These are phyloP conservation scores for Thalassiosira hispida DNA, from an alignment of 352 stramenopile genomes.

Conservation along the genomic window DNA sequence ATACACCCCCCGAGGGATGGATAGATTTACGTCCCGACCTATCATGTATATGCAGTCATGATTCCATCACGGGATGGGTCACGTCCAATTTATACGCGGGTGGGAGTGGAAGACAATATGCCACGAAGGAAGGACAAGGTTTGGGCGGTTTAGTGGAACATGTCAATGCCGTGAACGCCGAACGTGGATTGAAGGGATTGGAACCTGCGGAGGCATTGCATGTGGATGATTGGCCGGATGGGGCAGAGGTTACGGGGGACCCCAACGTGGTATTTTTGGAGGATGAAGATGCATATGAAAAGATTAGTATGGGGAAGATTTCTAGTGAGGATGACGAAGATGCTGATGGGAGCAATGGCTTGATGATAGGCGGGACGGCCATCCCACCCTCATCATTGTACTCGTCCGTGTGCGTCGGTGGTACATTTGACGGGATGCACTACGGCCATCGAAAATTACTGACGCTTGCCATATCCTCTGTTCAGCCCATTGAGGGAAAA, in stretches of 20 bases:
- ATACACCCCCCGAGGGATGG: constrained; percentile 76
- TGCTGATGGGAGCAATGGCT: not conserved
- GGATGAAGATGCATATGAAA: constrained; percentile 58
- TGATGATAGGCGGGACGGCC: constrained; percentile 43
- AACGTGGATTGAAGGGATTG: constrained; percentile 59
- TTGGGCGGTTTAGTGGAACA: constrained; percentile 65
- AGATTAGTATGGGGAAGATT: constrained; percentile 16
- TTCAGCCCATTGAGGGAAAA: constrained; percentile 64
- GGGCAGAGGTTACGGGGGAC: constrained; percentile 46
- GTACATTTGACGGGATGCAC: constrained; percentile 85
- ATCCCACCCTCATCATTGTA: constrained; percentile 67
- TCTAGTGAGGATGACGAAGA: constrained; percentile 1
- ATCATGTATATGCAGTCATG: constrained; percentile 71
- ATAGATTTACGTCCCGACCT: constrained; percentile 68
- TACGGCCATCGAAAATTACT: constrained; percentile 85
- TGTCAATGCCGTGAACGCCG: constrained; percentile 73
- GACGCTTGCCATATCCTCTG: constrained; percentile 79
- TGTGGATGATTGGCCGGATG: constrained; percentile 70
- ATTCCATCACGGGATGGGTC: constrained; percentile 76
- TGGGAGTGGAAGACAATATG: constrained; percentile 55
- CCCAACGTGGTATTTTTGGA: constrained; percentile 78
- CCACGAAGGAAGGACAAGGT: constrained; percentile 44
- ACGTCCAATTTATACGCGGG: constrained; percentile 29
- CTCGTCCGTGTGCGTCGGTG: constrained; percentile 72
- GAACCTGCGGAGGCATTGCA: constrained; percentile 53